Base-by-base conservation (phyloP, 768 basidiomycete genomes). In the Leccinum variicolor region DNA sequence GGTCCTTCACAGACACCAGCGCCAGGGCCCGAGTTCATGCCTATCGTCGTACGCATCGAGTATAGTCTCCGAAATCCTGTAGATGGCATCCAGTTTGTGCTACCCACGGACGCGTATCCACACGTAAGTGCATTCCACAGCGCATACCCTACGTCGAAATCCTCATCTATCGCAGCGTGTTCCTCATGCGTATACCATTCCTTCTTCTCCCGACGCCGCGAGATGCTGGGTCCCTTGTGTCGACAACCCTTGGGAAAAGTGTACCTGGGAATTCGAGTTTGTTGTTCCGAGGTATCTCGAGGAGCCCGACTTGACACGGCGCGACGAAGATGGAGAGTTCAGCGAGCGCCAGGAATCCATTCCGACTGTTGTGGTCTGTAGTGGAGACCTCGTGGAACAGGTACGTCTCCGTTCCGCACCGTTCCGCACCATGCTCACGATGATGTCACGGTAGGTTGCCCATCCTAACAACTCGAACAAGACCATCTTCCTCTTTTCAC, bases 201-300 rank as follows among this genome's bases (percentile, higher is more conserved):
- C 94, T 1, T 89, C 91, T 0, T 88, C 87, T 8, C 87, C 94
- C 6, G 92, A 95, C 68, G 82, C 92, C 17, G 94, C 96, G n/a
- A 81, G 97, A 66, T 94, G 92, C 65, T 99, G 97, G 97, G 87
- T 98, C n/a, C 97, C 97, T 14, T 99, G 97, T 66, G 74, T 98
- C 19, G 97, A 99, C 72, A 91, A 85, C 64, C 74, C 94, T 21
- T 96, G 94, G 92, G 95, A 97, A 73, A 88, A 92, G 65, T 97
- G 92, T 64, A 95, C 96, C 7, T 99, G 97, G 97, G 97, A 99
- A 67, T 89, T 98, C 56, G 93, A 98, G 72, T 92, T 97, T 71
- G 85, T 97, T 52, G 95, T 97, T 33, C 94, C 95, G 51, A 80
- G 87, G 62, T 87, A 85, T 66, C 75, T 92, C 14, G 87, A 92